Percentiles rank a stretch among this genome's conserved stretches.
phyloP scores from a whole-genome alignment of 208 protist genomes.

The Wallacemonas sp. region DNA sequence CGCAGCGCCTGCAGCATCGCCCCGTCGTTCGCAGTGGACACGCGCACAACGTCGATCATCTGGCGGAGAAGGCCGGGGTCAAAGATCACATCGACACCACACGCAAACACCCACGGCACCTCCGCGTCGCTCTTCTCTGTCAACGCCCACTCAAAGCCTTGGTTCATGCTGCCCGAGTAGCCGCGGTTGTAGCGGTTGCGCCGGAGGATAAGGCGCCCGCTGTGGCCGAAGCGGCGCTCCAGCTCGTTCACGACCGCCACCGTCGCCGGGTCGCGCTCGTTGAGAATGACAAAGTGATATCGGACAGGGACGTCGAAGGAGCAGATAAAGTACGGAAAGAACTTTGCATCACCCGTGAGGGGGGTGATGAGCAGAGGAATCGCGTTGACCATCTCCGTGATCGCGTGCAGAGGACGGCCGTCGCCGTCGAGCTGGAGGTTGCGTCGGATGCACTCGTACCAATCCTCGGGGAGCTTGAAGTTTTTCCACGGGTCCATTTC shows the following conservation, averaged over 20 bases:
- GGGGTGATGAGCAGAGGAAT: conserved; percentile 48
- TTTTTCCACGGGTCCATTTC: conserved; percentile 9
- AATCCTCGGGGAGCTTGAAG: conserved; percentile 13
- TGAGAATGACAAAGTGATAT: conserved; percentile 40
- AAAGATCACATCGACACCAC: conserved; percentile 41
- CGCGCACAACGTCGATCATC: conserved; percentile 19
- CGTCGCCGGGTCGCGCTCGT: conserved; percentile 28
- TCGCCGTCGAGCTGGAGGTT: conserved; percentile 26
- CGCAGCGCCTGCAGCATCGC: conserved; percentile 26
- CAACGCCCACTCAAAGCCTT: conserved; percentile 32
- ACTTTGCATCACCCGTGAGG: conserved; percentile 34
- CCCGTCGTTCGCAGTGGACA: conserved; percentile 23
- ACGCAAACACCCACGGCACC: conserved; percentile 41
- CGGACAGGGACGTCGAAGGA: conserved; percentile 42
- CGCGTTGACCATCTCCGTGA: conserved; percentile 22
- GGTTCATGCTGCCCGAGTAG: conserved; percentile 42
- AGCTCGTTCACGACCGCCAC: conserved; percentile 27
- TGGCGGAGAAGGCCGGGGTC: conserved; percentile 22
- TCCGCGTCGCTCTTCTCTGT: conserved; percentile 23
- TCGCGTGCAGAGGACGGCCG: conserved; percentile 13
- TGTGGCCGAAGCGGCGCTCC: conserved; percentile 31
- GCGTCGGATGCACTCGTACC: conserved; percentile 27
- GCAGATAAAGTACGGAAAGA: conserved; percentile 40
- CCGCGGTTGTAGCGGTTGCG: conserved; percentile 40
- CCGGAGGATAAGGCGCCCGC: conserved; percentile 31